Base-by-base conservation (phyloP, 805 yeast species). In the Clavispora carvajalis region DNA sequence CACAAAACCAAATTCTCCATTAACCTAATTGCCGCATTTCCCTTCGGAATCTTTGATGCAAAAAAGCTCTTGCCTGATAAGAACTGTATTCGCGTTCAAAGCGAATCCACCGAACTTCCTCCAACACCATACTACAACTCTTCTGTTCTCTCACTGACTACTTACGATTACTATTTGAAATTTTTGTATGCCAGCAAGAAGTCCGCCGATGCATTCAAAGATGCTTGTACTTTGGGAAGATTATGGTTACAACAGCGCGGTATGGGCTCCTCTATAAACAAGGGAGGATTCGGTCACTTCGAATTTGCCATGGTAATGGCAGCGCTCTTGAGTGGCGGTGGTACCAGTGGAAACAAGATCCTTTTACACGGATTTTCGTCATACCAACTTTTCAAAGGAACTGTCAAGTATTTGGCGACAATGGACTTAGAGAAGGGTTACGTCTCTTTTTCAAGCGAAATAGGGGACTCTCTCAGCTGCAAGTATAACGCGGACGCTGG, bases 161-260 rank as follows among this genome's bases (percentile, higher is more conserved):
- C 85, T 11, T 78, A 79, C 58, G 82, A 78, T 47, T 76, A 82
- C 48, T 83, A 85, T 56, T 69, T 88, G 55, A 82, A 85, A 58
- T 85, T 76, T 54, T 65, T 93, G 26, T 86, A 88, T 60, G 79
- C 85, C 30, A 73, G 85, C 15, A 81, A 84, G 51, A 85, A 84
- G 58, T 65, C 82, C 5, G 77, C 95, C 3, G 90, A 85, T 39
- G 79, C 87, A 11, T 93, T 88, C 62, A 77, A 78, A 47, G 95
- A 90, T 52, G 97, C 99, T 1, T 80, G 89, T 47, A 76, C 82
- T 7, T 70, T 93, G 38, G 96, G 96, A 3, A 75, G 90, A 47
- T 65, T 93, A 40, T 93, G 99, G 99, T 71, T 93, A 31, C 74
- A 78, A 37, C 98, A 93, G 63, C 75, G 95, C 49, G 95, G 95